Evolutionary conservation across 23 red algal genomes (phyloP), one percentile per base, ranked within the genome.

Genomic region (Rhodosorus marinus): DNA sequence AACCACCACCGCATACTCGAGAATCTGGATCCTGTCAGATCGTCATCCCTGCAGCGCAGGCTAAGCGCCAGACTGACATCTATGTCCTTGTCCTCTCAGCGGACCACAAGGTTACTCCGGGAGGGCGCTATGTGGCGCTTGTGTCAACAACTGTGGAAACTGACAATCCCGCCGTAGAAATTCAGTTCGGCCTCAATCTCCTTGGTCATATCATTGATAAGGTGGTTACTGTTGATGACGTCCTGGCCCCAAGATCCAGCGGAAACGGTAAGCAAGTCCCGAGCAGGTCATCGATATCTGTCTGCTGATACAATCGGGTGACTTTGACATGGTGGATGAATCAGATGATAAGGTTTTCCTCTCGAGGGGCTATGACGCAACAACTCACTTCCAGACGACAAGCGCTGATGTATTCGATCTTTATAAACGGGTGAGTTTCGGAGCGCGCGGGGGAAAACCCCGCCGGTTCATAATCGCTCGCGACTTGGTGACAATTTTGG

Each of bases 131-230:
- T 53, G 49, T 98, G 41, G 90, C 78, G 1, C 57, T 98, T 17
- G 90, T 98, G 28, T 83, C 76, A 3, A 98, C 90, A 19, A 84
- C 72, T 14, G 78, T 98, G 29, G 90, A 98, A 66, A 81, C 79
- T 8, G 75, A 72, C 20, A 30, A 8, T 6, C 71, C 90, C 0
- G 64, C 47, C 6, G 31, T 49, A 19, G 60, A 77, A 46, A 19
- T 98, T 33, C 36, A 59, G 53, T 68, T 80, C 15, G 90, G 90
- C 17, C 34, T 71, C 33, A 68, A 79, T 11, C 47, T 98, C 38
- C 60, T 98, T 32, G 90, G 79, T 0, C 55, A 69, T 3, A 57
- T 98, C 4, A 28, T 83, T 29, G 90, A 82, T 46, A 68, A 60
- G 22, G 85, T 98, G 50, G 60, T 86, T 5, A 52, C 54, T 8